Base-by-base conservation (phyloP, 257 asterid genomes). In the Rehmannia glutinosa region DNA sequence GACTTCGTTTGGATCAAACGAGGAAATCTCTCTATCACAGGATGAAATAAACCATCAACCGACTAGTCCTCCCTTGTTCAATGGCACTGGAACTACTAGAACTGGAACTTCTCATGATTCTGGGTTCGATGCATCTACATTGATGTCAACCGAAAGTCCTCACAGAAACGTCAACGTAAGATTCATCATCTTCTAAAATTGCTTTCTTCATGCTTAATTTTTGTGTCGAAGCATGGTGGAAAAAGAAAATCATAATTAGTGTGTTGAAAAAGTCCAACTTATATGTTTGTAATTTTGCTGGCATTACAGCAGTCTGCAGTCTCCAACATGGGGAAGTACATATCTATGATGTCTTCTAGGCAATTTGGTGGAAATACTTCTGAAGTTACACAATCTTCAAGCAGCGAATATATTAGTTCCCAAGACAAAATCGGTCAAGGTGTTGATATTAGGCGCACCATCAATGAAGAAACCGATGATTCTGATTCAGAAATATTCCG, bases 401-500 rank as follows among this genome's bases (percentile, higher is more conserved):
- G 58, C 24, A 25, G 76, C 15, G 78, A 59, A 36, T 36, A 27
- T 54, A 38, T 35, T 15, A 53, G 75, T 55, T 78, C 74, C 61
- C 73, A 66, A 56, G 66, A 23, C 68, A 73, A 45, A 38, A 69
- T 53, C 27, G 45, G 58, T 49, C 81, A 27, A 28, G 59, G 59
- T 46, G 54, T 55, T 47, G 82, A 73, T 55, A 51, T 57, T 73
- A 68, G 77, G 73, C 74, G 58, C 64, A 21, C 62, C 50, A 74
- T 24, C 62, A 78, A 69, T 66, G 89, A 76, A 64, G 90, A 81
- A 62, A 81, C 84, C 35, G 98, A 84, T 7, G 89, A 82, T 60
- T 93, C 97, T 68, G 98, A 93, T 82, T 80, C 92, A 55, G 97
- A 88, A 77, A 79, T 84, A 59, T 93, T 93, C 71, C 75, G 99